These are phyloP conservation scores for Dactylellina drechsleri DNA, from an alignment of 2,329 filamentous ascomycete genomes.

Conservation along the genomic window DNA sequence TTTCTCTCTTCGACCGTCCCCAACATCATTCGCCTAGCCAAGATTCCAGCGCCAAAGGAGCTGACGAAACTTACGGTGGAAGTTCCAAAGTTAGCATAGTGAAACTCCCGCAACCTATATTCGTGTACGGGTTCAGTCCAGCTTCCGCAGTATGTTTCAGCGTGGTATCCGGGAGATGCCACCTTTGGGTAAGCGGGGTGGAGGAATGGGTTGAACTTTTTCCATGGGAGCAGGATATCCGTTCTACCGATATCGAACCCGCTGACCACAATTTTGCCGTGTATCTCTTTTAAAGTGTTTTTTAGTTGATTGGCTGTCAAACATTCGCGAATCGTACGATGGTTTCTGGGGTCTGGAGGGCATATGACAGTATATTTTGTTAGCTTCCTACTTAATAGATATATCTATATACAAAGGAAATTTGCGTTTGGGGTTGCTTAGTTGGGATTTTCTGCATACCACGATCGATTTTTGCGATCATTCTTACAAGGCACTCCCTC, in stretches of 20 bases:
- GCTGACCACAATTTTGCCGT: not conserved
- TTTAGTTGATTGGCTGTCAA: not conserved
- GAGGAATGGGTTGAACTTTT: not conserved
- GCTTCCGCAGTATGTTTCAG: not conserved
- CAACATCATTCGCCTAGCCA: conserved; percentile 1
- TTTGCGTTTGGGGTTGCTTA: no score
- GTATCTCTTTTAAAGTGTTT: not conserved
- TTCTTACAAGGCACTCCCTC: not conserved
- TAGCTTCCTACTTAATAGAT: no score
- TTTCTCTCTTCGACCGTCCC: not conserved
- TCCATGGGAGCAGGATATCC: not conserved
- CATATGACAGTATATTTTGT: not conserved
- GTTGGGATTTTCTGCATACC: not conserved
- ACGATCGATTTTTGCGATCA: not conserved
- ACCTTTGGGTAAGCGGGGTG: not conserved
- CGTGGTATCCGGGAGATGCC: not conserved
- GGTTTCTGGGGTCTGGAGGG: not conserved
- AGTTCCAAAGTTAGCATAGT: not conserved
- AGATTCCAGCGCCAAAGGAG: conserved; percentile 1
- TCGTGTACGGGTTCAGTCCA: not conserved
- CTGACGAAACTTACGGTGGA: not conserved
- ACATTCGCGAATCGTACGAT: not conserved
- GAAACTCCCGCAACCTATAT: not conserved
- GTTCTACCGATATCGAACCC: not conserved
- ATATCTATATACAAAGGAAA: no score